A percentile compares a stretch with the other conserved stretches of the same genome.
These are phyloP conservation scores for Abelmoschus esculentus DNA, from an alignment of 345 rosid genomes.

Conservation along the genomic window DNA sequence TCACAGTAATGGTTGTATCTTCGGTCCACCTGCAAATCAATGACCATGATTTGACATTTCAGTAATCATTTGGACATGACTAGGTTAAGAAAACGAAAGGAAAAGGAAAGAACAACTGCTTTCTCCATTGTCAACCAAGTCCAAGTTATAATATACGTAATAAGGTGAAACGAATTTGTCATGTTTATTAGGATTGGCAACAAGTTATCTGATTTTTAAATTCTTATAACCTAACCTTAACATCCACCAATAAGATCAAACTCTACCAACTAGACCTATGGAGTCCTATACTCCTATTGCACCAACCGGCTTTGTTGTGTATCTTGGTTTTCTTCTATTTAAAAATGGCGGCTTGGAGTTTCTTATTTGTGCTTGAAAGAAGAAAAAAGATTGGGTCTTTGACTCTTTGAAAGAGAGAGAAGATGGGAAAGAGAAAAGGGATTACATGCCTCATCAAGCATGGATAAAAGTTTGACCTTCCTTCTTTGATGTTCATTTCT, in stretches of 20 bases:
- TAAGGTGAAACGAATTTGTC: no score
- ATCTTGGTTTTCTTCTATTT: conserved; percentile 4
- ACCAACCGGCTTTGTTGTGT: conserved; percentile 42
- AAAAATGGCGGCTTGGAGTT: background rate
- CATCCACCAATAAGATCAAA: background rate
- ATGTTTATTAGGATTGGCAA: background rate
- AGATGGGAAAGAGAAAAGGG: conserved; percentile 8
- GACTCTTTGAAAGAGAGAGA: conserved; percentile 22
- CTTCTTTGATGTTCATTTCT: conserved; percentile 92
- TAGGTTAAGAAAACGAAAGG: background rate
- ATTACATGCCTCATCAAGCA: conserved; percentile 98
- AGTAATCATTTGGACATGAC: background rate
- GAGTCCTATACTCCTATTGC: conserved; percentile 38
- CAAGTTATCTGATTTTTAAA: background rate
- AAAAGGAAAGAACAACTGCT: background rate
- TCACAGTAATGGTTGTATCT: conserved; percentile 90
- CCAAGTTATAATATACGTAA: background rate
- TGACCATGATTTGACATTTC: background rate
- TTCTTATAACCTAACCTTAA: background rate
- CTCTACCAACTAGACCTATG: conserved; percentile 40
- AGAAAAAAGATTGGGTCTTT: conserved; percentile 14
- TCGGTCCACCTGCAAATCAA: conserved; percentile 66
- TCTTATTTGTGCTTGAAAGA: conserved; percentile 12
- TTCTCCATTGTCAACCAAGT: background rate
- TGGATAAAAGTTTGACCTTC: conserved; percentile 84